Conservation (phyloP, 23 red algal genomes). For the Porphyridium purpureum region DNA sequence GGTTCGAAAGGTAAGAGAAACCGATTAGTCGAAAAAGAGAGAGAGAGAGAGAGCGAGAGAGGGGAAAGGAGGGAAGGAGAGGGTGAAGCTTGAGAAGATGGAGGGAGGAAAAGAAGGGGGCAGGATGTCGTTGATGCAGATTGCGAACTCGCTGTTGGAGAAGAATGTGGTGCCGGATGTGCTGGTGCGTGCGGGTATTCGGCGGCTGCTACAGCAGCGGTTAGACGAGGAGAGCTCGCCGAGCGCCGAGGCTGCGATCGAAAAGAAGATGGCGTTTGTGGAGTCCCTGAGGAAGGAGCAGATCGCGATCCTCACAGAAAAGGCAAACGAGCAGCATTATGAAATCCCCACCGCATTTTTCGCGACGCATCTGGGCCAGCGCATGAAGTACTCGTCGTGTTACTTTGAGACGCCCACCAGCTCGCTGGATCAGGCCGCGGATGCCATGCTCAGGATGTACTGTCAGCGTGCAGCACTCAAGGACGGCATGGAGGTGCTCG, state of each 20-base stretch:
- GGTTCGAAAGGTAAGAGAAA: no score
- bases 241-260: conserved; percentile 27
- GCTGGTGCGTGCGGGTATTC: conserved; percentile 69
- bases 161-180: conserved; percentile 65
- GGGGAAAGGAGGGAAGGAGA: no score
- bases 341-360: conserved; percentile 84
- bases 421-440: conserved; percentile 52
- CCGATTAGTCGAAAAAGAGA: no score
- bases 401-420: conserved; percentile 38
- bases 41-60: no score
- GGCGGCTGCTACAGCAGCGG: conserved; percentile 34
- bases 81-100: no score
- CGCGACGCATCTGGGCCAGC: conserved; percentile 34
- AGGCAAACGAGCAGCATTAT: conserved; percentile 97
- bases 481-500: conserved; percentile 72
- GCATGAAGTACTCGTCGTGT: conserved; percentile 82
- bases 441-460: conserved; percentile 59
- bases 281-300: conserved; percentile 3
- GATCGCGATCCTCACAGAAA: conserved; percentile 54
- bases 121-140: no score
- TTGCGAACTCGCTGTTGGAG: conserved; percentile 54
- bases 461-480: conserved; percentile 58
- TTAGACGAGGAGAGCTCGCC: conserved; percentile 17
- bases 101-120: conserved; percentile 3
- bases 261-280: conserved; percentile 57